Percentiles rank a stretch among this genome's conserved stretches.
These are phyloP conservation scores for Oryza brachyantha DNA, from an alignment of 176 grass and related monocot genomes.

Conservation along the genomic window DNA sequence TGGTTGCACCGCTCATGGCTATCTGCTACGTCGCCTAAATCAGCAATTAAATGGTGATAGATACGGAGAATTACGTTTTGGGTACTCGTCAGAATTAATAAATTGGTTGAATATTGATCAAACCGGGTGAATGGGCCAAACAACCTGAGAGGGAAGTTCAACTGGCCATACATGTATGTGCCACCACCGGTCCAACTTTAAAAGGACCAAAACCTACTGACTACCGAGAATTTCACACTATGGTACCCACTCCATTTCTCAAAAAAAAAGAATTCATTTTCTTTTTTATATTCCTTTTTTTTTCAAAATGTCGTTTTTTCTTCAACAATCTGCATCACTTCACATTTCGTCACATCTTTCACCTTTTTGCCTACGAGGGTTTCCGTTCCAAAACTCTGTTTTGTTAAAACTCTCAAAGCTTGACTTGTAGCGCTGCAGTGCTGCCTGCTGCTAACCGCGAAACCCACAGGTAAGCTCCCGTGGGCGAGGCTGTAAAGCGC, in stretches of 20 bases:
- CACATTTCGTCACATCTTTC: too few species aligned
- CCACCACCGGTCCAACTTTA: neutral
- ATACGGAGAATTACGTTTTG: neutral
- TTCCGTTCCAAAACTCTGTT: too few species aligned
- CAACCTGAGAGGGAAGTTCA: neutral
- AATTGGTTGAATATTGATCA: neutral
- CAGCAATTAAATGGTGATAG: neutral
- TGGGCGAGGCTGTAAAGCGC: conserved; percentile 42
- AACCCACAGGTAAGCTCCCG: neutral
- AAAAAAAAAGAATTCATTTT: too few species aligned
- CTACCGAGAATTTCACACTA: too few species aligned
- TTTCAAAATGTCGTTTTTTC: too few species aligned
- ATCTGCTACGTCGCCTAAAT: neutral
- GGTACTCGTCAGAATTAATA: neutral
- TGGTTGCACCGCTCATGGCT: neutral
- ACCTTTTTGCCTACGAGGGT: too few species aligned
- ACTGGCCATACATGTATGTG: neutral
- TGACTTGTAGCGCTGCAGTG: too few species aligned
- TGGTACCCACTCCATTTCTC: too few species aligned
- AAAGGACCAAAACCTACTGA: neutral
- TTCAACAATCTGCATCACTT: too few species aligned
- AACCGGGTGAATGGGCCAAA: neutral
- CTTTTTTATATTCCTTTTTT: too few species aligned
- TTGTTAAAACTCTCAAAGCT: too few species aligned
- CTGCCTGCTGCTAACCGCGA: neutral